Evolutionary conservation across 805 yeast species (phyloP).

Genomic region (Priceomyces fermenticarens): DNA sequence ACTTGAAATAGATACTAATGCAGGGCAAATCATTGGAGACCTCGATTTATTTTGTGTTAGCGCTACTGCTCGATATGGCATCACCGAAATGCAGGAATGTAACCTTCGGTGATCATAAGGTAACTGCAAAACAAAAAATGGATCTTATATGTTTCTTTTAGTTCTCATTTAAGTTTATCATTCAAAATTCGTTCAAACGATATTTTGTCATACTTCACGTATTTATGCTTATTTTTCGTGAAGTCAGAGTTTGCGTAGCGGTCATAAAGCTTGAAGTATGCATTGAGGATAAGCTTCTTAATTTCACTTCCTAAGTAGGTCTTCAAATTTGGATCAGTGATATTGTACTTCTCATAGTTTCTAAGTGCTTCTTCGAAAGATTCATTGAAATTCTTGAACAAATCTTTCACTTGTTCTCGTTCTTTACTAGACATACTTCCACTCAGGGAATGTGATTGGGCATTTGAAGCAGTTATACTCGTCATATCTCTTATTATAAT

Average conservation of each 20-base stretch:
- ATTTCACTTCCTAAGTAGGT: conserved; percentile 67
- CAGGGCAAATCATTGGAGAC: too few species aligned
- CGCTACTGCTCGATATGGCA: too few species aligned
- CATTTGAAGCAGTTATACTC: conserved; percentile 53
- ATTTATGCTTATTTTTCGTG: conserved; percentile 67
- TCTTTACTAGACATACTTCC: conserved; percentile 54
- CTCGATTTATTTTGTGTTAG: too few species aligned
- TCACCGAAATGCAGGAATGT: too few species aligned
- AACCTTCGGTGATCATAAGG: too few species aligned
- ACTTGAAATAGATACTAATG: too few species aligned
- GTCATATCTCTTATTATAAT: conserved; percentile 74
- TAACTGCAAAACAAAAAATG: too few species aligned
- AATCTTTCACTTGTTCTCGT: conserved; percentile 77
- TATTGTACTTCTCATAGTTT: conserved; percentile 60
- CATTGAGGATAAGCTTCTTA: conserved; percentile 69
- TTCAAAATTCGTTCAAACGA: conserved; percentile 37
- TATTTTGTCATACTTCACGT: conserved; percentile 59
- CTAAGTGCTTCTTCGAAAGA: conserved; percentile 76
- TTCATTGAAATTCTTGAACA: conserved; percentile 76
- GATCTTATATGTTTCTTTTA: too few species aligned
- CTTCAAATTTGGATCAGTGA: conserved; percentile 65
- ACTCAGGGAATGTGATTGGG: conserved; percentile 14
- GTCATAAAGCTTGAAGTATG: conserved; percentile 81
- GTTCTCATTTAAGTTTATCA: conserved; percentile 9
- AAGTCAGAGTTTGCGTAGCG: conserved; percentile 69